phyloP scores from a whole-genome alignment of 345 rosid genomes.

The Anacardium occidentale region DNA sequence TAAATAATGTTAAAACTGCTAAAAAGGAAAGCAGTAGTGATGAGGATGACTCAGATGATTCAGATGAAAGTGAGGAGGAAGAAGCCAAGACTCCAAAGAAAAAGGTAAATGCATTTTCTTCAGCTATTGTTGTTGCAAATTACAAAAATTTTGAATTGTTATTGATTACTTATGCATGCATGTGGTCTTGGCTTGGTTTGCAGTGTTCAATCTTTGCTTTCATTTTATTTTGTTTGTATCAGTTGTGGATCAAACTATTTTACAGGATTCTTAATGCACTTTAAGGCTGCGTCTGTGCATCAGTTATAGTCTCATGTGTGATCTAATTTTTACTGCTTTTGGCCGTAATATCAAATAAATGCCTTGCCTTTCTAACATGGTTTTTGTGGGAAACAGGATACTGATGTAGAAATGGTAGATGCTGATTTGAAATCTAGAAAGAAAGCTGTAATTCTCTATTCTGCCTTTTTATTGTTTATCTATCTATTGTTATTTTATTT shows the following conservation, averaged over 20 bases:
- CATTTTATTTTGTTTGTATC: neutral
- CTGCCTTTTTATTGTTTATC: neutral
- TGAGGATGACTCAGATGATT: constrained; percentile 54
- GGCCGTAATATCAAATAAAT: neutral
- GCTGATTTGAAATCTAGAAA: constrained; percentile 41
- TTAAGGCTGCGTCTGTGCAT: neutral
- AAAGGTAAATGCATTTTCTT: constrained; percentile 27
- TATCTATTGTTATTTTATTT: neutral
- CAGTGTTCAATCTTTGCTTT: neutral
- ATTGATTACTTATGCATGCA: neutral
- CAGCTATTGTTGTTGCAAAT: neutral
- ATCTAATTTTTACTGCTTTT: neutral
- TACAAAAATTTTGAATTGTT: too few species aligned
- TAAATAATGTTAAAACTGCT: constrained; percentile 28
- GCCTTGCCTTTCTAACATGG: neutral
- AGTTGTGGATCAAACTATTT: neutral
- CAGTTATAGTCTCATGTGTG: neutral
- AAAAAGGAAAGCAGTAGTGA: constrained; percentile 52
- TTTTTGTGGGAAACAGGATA: constrained; percentile 26
- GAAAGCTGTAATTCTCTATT: constrained; percentile 34
- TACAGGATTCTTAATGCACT: neutral
- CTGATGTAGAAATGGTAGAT: constrained; percentile 68
- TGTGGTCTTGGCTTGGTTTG: neutral
- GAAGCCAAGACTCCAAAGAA: constrained; percentile 44
- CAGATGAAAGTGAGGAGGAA: constrained; percentile 62